Percentiles rank a stretch among this genome's conserved stretches.
phyloP scores from a whole-genome alignment of 441 rosid genomes.

The Bocquillonia castaneifolia region DNA sequence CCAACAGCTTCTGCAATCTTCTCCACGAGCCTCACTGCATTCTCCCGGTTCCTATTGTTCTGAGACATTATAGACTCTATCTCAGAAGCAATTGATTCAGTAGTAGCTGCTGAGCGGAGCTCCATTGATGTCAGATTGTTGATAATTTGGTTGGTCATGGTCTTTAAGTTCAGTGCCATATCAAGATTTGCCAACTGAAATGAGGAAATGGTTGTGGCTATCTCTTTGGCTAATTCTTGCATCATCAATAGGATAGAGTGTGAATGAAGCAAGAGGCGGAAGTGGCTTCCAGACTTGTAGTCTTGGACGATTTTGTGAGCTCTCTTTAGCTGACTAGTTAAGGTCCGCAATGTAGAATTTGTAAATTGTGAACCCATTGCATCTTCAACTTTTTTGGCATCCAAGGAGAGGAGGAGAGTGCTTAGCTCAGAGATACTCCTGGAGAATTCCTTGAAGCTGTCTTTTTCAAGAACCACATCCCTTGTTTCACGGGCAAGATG shows the following conservation, averaged over 20 bases:
- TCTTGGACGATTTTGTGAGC: conserved; percentile 31
- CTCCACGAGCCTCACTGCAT: conserved; percentile 34
- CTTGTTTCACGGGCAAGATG: conserved; percentile 36
- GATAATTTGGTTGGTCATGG: conserved; percentile 26
- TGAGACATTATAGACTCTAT: conserved; percentile 30
- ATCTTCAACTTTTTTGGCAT: conserved; percentile 31
- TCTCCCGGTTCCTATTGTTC: conserved; percentile 24
- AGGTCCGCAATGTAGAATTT: conserved; percentile 27
- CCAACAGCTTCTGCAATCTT: conserved; percentile 44
- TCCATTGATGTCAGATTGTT: conserved; percentile 30
- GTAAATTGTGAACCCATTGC: conserved; percentile 33
- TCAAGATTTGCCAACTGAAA: conserved; percentile 41
- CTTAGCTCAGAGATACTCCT: conserved; percentile 29
- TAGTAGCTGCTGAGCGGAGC: conserved; percentile 27
- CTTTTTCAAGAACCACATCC: conserved; percentile 35
- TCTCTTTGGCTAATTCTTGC: conserved; percentile 36
- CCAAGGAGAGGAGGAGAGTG: conserved; percentile 29
- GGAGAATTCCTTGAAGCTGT: conserved; percentile 35
- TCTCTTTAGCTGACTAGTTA: conserved; percentile 30
- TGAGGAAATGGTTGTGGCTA: conserved; percentile 39
- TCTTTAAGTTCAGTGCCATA: conserved; percentile 32
- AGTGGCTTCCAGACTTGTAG: conserved; percentile 36
- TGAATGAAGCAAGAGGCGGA: conserved; percentile 35
- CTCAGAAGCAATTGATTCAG: conserved; percentile 34
- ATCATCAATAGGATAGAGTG: conserved; percentile 29